Evolutionary conservation across 345 rosid species (phyloP).

Genomic region (Clausena lansium): DNA sequence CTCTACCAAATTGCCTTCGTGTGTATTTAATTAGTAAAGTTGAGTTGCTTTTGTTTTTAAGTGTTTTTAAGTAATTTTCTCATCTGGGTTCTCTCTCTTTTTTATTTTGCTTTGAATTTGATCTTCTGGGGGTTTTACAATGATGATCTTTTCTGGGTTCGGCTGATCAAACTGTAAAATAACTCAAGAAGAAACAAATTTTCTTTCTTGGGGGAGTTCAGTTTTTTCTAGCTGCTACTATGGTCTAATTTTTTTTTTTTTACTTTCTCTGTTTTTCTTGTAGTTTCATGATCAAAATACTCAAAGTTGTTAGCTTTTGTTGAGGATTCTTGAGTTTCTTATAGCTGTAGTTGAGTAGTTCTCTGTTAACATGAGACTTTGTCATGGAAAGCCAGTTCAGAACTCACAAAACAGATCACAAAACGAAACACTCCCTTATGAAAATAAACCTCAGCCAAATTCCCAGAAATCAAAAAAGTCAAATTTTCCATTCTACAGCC

Average conservation of each 20-base stretch:
- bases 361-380: conserved; percentile 69
- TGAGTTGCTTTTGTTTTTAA: conserved; percentile 26
- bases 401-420: conserved; percentile 40
- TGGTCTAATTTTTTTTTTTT: conserved; percentile 10
- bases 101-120: conserved; percentile 18
- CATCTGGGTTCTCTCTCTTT: conserved; percentile 17
- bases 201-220: not conserved
- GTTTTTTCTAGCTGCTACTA: not conserved
- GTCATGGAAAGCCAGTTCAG: conserved; percentile 77
- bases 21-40: conserved; percentile 37
- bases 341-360: conserved; percentile 13
- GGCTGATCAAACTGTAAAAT: conserved; percentile 20
- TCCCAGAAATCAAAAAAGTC: conserved; percentile 48
- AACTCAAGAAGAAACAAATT: not conserved
- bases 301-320: conserved; percentile 4
- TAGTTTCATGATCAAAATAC: conserved; percentile 9
- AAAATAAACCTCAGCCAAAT: conserved; percentile 37
- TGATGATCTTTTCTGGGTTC: conserved; percentile 12
- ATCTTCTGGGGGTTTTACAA: conserved; percentile 28
- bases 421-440: conserved; percentile 28
- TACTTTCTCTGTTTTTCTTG: conserved; percentile 3
- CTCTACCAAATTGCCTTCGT: conserved; percentile 5
- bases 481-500: conserved; percentile 78
- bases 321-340: conserved; percentile 11
- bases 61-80: not conserved